Base-by-base conservation (phyloP, 1,284 basidiomycete genomes). In the Microbotryum scabiosae region DNA sequence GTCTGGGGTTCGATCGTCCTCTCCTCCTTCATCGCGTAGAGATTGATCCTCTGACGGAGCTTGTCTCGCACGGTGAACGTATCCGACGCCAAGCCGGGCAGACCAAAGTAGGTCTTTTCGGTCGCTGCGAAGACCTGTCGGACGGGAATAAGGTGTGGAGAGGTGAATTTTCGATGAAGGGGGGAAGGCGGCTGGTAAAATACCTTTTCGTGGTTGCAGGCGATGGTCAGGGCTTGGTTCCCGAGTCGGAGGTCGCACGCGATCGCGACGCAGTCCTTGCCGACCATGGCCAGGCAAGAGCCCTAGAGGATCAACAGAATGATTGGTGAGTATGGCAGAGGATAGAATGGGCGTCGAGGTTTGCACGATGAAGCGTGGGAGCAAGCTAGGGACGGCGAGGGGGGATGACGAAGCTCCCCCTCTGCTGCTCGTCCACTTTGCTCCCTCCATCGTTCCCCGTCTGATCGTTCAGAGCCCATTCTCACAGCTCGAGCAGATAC, bases 11-110 rank as follows among this genome's bases (percentile, higher is more conserved):
- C 86, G 73, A 99, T 97, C 72, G 93, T 87, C 63, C 96, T 84
- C 75, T 97, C 94, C 76, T 99, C 96, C 79, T 98, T 99, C 83
- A 99, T 97, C 54, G 90, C 89, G 79, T 97, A 98, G 90, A 98
- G 96, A 80, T 98, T 99, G 62, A 96, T 86, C 64, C 93, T 83
- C 78, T 89, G 96, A 60, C 96, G 85, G 72, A 97, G 86, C 58
- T 85, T 83, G 76, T 97, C 90, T 68, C 84, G 90, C 85, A 99
- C 78, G 66, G 96, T 97, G 66, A 84, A 82, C 57, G 96, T 89
- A 75, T 99, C 96, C 16, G 90, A 88, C 8, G 88, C 96, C 51
- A 99, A 82, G 57, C 96, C 96, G 41, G 94, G 85, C 41, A 99
- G 81, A 56, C 96, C 96, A 67, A 94, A 77, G 78, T 87, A 97